Evolutionary conservation across 208 protist species (phyloP), one percentile per base, ranked within the genome.

Genomic region (Leptomonas seymouri): DNA sequence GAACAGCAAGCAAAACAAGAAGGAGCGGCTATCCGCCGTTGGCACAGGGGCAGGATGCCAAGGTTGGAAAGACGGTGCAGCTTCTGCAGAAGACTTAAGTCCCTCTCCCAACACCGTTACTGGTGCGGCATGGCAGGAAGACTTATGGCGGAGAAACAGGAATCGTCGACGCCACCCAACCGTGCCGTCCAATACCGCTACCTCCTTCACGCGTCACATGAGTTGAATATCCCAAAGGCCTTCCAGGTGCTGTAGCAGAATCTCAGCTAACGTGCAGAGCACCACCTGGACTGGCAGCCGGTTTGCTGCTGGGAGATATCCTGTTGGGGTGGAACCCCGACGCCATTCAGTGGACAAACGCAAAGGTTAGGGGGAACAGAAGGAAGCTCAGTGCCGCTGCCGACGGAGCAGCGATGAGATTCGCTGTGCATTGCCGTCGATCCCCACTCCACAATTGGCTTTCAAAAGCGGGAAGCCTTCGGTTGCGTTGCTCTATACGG

Each of bases 181-280:
- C 55, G 67, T 0, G 53, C 58, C 15, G 81, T 82, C 20, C 45
- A 80, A 23, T 82, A 79, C 68, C 79, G 76, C 23, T 87, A 90
- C 72, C 54, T 27, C 15, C 90, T 85, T 60, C 76, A 90, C 20
- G 41, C 71, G 15, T 53, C 81, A 3, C 75, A 77, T 21, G 45
- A 78, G 39, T 93, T 84, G 85, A 58, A 90, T 36, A 58, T 89
- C 18, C 62, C 71, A 28, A 81, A 81, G 55, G 84, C 87, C 3
- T 61, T 87, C 11, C 74, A 76, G 44, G 89, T 93, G 84, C 15
- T 81, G 14, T 27, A 81, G 15, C 28, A 55, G 1, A 61, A 53
- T 2, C 30, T 81, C 25, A 39, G 56, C 46, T 85, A 85, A 49
- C 82, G 84, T 25, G 65, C 66, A 23, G 23, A 64, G n/a, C 21